Percentiles rank a stretch among this genome's conserved stretches.
phyloP scores from a whole-genome alignment of 2,329 filamentous ascomycete genomes.

The Xylariales sp. region DNA sequence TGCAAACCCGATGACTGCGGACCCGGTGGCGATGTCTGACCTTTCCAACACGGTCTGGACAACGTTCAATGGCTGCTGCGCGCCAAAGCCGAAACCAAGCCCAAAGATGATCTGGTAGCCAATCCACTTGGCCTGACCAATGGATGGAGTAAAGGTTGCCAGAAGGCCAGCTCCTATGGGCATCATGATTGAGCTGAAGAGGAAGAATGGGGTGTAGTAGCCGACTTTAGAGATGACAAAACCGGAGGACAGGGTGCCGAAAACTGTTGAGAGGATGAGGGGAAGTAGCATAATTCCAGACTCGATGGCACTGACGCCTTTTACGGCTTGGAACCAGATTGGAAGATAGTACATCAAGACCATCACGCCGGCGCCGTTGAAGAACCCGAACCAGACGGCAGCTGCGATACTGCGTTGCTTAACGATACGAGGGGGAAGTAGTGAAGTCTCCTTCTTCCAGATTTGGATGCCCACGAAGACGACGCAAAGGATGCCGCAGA shows the following conservation, averaged over 20 bases:
- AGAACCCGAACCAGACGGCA: slow-evolving; percentile 11
- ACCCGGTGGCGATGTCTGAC: slow-evolving; percentile 20
- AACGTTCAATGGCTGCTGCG: slow-evolving; percentile 21
- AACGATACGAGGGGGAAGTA: slow-evolving; percentile 16
- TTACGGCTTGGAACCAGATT: slow-evolving; percentile 24
- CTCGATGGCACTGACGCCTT: slow-evolving; percentile 21
- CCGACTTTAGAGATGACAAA: slow-evolving; percentile 18
- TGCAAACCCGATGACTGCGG: slow-evolving; percentile 20
- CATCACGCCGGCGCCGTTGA: slow-evolving; percentile 22
- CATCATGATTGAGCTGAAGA: slow-evolving; percentile 14
- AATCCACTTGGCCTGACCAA: slow-evolving; percentile 18
- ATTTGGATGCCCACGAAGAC: slow-evolving; percentile 23
- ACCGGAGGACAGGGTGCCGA: slow-evolving; percentile 20
- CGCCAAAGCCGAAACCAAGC: slow-evolving; percentile 23
- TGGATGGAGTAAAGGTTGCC: slow-evolving; percentile 16
- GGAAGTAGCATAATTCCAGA: slow-evolving; percentile 29
- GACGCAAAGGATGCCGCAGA: slow-evolving; percentile 24
- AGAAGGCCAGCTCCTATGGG: slow-evolving; percentile 24
- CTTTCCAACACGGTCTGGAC: slow-evolving; percentile 21
- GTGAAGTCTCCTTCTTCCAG: slow-evolving; percentile 15
- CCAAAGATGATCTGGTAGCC: slow-evolving; percentile 27
- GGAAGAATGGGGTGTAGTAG: slow-evolving; percentile 24
- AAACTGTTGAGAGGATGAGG: slow-evolving; percentile 19
- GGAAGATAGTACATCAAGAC: slow-evolving; percentile 27
- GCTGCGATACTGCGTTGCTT: slow-evolving; percentile 17